These are phyloP conservation scores for Phytopythium sindhum DNA, from an alignment of 352 stramenopile genomes.

Conservation along the genomic window DNA sequence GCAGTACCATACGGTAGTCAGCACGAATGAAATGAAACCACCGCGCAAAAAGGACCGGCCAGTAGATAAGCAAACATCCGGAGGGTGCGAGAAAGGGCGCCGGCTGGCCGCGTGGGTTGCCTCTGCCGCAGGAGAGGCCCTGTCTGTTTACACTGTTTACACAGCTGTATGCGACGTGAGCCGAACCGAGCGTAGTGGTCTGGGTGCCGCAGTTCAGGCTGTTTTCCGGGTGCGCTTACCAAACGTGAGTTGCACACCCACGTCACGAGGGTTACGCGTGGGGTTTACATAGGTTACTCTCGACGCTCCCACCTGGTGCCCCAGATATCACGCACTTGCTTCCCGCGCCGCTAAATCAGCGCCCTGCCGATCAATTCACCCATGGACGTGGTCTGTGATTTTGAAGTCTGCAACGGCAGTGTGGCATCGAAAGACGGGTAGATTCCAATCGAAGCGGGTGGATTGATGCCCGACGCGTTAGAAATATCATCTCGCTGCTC, in stretches of 20 bases:
- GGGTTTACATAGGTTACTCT: background rate
- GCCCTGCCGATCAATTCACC: background rate
- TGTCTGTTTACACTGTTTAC: background rate
- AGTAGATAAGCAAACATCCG: constrained; percentile 2
- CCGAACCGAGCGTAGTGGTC: background rate
- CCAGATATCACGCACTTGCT: background rate
- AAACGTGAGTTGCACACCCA: background rate
- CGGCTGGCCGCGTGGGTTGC: too few species aligned
- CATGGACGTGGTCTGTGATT: background rate
- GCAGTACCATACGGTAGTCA: background rate
- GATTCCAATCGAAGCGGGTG: too few species aligned
- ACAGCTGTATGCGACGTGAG: background rate
- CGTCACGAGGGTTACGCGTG: background rate
- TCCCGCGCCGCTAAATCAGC: background rate
- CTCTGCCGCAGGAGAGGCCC: background rate
- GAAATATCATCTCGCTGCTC: background rate
- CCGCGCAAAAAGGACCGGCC: background rate
- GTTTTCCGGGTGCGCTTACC: background rate
- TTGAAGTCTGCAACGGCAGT: background rate
- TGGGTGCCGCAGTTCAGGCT: background rate
- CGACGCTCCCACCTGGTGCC: too few species aligned
- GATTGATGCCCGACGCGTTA: too few species aligned
- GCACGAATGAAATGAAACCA: background rate
- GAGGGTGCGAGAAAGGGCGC: background rate
- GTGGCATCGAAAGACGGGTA: background rate